Evolutionary conservation across 2,329 filamentous ascomycete species (phyloP).

Genomic region (Fusarium sp.): DNA sequence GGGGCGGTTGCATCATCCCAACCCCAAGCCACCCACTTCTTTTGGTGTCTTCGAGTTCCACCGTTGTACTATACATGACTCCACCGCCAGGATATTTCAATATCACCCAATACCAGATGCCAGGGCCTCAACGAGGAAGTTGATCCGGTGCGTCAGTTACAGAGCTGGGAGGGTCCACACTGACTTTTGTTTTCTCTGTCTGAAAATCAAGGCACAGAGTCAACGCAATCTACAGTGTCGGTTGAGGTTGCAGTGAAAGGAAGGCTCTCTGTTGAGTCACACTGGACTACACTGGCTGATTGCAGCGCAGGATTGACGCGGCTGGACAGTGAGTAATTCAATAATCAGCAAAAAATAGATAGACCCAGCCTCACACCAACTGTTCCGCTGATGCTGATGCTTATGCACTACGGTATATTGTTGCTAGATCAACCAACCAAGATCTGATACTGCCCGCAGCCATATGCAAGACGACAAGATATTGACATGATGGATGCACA

Average conservation of each 20-base stretch:
- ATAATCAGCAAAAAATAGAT: constrained; percentile 19
- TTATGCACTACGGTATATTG: background rate
- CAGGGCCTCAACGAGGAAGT: constrained; percentile 35
- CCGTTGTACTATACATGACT: constrained; percentile 3
- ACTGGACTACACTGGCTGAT: background rate
- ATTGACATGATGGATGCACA: constrained; percentile 25
- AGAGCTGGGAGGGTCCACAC: constrained; percentile 17
- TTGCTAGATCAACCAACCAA: constrained; percentile 24
- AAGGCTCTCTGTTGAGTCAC: background rate
- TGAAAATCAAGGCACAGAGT: constrained; percentile 23
- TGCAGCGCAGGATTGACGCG: constrained; percentile 5
- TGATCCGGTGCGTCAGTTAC: constrained; percentile 35
- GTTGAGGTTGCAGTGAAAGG: background rate
- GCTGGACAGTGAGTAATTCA: constrained; percentile 12
- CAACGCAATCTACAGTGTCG: constrained; percentile 29
- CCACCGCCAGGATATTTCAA: constrained; percentile 24
- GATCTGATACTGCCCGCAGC: constrained; percentile 7
- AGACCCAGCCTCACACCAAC: constrained; percentile 12
- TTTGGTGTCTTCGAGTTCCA: constrained; percentile 14
- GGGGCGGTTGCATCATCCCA: constrained; percentile 40
- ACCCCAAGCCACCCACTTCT: constrained; percentile 33
- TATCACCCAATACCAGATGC: constrained; percentile 25
- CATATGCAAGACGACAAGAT: constrained; percentile 24
- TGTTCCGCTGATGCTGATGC: background rate
- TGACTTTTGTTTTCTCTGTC: background rate